A percentile compares a stretch with the other conserved stretches of the same genome.
phyloP scores from a whole-genome alignment of 768 basidiomycete species.

The Neoboletus magnificus region DNA sequence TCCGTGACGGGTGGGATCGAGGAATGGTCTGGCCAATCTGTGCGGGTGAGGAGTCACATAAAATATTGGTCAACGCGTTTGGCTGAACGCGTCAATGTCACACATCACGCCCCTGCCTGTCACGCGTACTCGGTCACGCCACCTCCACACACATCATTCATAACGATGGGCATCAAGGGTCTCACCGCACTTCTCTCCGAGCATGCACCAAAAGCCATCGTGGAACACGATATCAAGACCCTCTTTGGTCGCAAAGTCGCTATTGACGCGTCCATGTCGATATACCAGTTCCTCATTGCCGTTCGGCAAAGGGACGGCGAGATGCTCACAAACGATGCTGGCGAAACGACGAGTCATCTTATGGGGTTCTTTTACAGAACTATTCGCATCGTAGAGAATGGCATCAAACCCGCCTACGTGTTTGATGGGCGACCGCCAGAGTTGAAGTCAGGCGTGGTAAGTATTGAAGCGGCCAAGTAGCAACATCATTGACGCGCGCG shows the following conservation, averaged over 20 bases:
- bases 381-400: conserved; percentile 96
- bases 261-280: conserved; percentile 96
- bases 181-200: conserved; percentile 86
- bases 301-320: conserved; percentile 96
- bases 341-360: conserved; percentile 96
- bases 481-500: neutral
- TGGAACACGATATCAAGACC: conserved; percentile 92
- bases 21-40: too few species aligned
- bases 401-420: conserved; percentile 96
- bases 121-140: conserved; percentile 17
- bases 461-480: conserved; percentile 32
- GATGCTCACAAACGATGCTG: conserved; percentile 94
- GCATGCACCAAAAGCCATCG: conserved; percentile 84
- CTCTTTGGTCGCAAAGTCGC: conserved; percentile 98
- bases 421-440: conserved; percentile 99
- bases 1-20: too few species aligned
- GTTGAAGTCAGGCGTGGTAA: conserved; percentile 92
- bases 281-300: conserved; percentile 97
- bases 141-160: neutral
- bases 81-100: conserved; percentile 12
- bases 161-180: conserved; percentile 89
- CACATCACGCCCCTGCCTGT: conserved; percentile 7
- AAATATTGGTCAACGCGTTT: too few species aligned
- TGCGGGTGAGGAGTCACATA: too few species aligned
- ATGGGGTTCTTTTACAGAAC: conserved; percentile 99